These are phyloP conservation scores for Cyberlindnera subsufficiens DNA, from an alignment of 805 yeast genomes.

Conservation along the genomic window DNA sequence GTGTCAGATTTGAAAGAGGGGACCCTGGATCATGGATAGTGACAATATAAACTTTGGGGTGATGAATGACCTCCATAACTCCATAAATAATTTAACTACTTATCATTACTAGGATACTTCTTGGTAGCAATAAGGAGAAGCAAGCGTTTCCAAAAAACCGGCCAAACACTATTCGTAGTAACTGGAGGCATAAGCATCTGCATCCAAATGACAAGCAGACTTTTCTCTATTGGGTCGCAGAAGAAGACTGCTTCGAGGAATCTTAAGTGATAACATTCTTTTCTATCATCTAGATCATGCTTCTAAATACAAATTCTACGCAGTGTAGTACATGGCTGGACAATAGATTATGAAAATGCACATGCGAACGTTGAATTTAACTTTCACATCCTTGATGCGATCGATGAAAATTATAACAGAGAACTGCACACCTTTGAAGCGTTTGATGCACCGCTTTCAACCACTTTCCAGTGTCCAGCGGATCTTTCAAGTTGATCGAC, in stretches of 20 bases:
- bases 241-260: slow-evolving; percentile 54
- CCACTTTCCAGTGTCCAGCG: no score
- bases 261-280: slow-evolving; percentile 56
- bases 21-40: no score
- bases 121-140: slow-evolving; percentile 69
- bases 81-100: slow-evolving; percentile 66
- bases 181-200: slow-evolving; percentile 68
- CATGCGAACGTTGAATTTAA: no score
- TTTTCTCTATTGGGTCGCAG: slow-evolving; percentile 67
- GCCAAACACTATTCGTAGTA: slow-evolving; percentile 64
- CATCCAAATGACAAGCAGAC: slow-evolving; percentile 75
- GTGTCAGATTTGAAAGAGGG: no score
- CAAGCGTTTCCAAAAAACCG: slow-evolving; percentile 70
- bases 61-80: slow-evolving; percentile 71
- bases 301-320: slow-evolving; percentile 23
- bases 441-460: no score
- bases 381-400: no score
- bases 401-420: no score
- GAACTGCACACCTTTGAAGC: no score
- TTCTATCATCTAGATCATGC: slow-evolving; percentile 62
- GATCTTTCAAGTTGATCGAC: no score
- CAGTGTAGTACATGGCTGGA: no score
- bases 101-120: slow-evolving; percentile 74
- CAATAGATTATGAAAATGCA: no score
- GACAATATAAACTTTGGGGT: slow-evolving; percentile 83